Base-by-base conservation (phyloP, 1,139 yeast genomes). In the Yamadazyma taylorii region DNA sequence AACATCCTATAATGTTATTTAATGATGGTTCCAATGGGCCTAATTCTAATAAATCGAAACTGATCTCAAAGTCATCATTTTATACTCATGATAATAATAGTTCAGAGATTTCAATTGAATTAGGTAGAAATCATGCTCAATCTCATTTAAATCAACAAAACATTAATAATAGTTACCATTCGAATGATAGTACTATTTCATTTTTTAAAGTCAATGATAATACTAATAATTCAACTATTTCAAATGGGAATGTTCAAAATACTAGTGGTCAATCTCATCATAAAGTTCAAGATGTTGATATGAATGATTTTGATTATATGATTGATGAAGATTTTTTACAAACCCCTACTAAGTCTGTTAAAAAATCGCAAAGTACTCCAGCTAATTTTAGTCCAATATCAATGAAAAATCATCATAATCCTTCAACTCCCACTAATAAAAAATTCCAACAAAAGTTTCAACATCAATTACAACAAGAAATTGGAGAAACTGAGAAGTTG, bases 1-100 rank as follows among this genome's bases (percentile, higher is more conserved):
- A 75, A 51, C 72, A 69, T 42, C 75, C 88, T 63, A 38, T 64
- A 41, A 61, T 62, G 60, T 43, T 68, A 38, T 48, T 67, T 36
- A 61, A 58, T 37, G 46, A 35, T 14, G 16, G 24, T 5, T 9
- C 24, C 11, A 29, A 27, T 29, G 38, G 6, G 13, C 34, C 23
- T 15, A 21, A 25, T 26, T 56, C 61, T 11, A 60, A 59, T 40
- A 52, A 47, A 37, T 29, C 45, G 53, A n/a, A 31, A 35, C 13
- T 16, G 8, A 5, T 25, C 4, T 13, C 28, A 15, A 40, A 40
- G 17, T 37, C 42, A 3, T 33, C 14, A 13, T 33, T 42, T 15
- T 43, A 44, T 24, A 42, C 42, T 11, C 41, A 49, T 21, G 47
- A 43, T 12, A 27, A 27, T 27, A 48, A 50, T 32, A 41, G 39